Evolutionary conservation across 2,329 filamentous ascomycete genomes (phyloP), one percentile per base, ranked within the genome.

Genomic region (Penicillium sclerotiorum): DNA sequence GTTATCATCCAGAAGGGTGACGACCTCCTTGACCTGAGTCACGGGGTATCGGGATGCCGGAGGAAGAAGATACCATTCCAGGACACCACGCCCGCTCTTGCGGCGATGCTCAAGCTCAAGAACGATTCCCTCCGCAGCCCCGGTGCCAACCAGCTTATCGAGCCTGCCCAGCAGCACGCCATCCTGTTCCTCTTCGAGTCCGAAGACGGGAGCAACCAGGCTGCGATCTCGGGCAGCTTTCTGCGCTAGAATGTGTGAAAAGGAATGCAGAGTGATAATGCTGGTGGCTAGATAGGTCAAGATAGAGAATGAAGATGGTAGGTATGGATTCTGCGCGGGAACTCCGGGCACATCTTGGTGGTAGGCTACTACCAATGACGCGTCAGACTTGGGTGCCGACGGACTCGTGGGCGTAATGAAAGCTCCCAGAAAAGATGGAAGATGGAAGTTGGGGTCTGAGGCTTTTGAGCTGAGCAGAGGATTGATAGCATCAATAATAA

Each of bases 241-340:
- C 30, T 82, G 80, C 23, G 85, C 84, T 5, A 94, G 78, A 36
- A 89, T 82, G 59, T 96, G 90, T 7, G 83, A 75, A 32, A 96
- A 80, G 12, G 85, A 88, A 32, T 87, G 84, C 0, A 89, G 78
- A 4, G 82, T 85, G 51, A 97, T 79, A 45, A 97, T 82, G 3
- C 90, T 87, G 3, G 94, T 99, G n/a, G 92, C 89, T 50, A 96
- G 84, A 71, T 95, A 95, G 38, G 80, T 82, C 18, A 97, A 78
- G 1, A 91, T 75, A 1, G 85, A 85, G 11, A 95, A 77, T 0
- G 90, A 84, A 22, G 83, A 74, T 1, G 91, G 90, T 15, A 82
- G 75, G 70, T 71, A 80, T 28, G 65, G 49, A 40, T 63, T 59
- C 25, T 63, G 57, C 11, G 67, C 57, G n/a, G 68, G 57, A 4